phyloP scores from a whole-genome alignment of 2,329 filamentous ascomycete species.

The Phialophora expanda region DNA sequence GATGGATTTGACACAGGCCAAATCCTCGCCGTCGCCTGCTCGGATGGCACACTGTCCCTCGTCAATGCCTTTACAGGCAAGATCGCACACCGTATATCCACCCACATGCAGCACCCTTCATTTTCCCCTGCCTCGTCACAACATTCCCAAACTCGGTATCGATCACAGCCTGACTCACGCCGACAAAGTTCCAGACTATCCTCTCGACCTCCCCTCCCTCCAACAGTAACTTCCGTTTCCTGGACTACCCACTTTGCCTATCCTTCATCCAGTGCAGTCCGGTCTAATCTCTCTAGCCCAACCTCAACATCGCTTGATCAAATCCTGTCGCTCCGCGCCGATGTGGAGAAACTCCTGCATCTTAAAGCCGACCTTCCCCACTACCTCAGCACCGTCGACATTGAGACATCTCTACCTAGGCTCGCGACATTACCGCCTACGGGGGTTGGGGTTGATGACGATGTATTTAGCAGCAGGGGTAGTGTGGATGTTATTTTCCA shows the following conservation, averaged over 20 bases:
- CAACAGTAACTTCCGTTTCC: constrained; percentile 44
- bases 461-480: constrained; percentile 71
- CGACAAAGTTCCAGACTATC: constrained; percentile 13
- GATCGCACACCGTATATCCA: constrained; percentile 64
- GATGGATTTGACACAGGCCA: constrained; percentile 59
- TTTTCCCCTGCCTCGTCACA: not conserved
- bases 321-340: constrained; percentile 47
- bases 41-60: constrained; percentile 76
- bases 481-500: constrained; percentile 74
- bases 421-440: constrained; percentile 71
- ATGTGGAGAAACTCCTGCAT: constrained; percentile 44
- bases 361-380: constrained; percentile 67
- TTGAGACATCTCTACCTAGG: constrained; percentile 76
- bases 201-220: not conserved
- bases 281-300: constrained; percentile 46
- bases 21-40: constrained; percentile 82
- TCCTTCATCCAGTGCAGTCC: constrained; percentile 48
- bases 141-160: not conserved
- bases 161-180: constrained; percentile 14
- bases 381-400: constrained; percentile 71
- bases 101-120: constrained; percentile 9
- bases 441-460: constrained; percentile 59
- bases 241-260: constrained; percentile 64
- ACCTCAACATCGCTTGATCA: constrained; percentile 50
- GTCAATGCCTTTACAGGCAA: constrained; percentile 82